Evolutionary conservation across 179 eudicot genomes (phyloP).

Genomic region (Dionaea muscipula): DNA sequence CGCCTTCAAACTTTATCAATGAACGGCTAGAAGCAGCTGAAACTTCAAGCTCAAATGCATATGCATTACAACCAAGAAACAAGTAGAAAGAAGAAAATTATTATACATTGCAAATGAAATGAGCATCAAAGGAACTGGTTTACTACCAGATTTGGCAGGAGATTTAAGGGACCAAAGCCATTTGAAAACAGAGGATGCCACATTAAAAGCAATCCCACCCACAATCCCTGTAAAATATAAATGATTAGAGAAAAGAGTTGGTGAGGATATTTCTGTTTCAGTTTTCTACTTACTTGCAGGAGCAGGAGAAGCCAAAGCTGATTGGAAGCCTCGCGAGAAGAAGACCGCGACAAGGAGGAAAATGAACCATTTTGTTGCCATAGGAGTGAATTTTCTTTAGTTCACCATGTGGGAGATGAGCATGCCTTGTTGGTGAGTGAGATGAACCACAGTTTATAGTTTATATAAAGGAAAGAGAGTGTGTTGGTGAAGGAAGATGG

Average conservation of each 20-base stretch:
- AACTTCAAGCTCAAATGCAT: neutral
- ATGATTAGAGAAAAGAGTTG: neutral
- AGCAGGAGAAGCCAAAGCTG: conserved; percentile 55
- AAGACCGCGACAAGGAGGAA: conserved; percentile 26
- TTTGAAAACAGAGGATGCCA: conserved; percentile 54
- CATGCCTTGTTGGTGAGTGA: conserved; percentile 2
- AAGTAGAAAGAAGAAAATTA: no score
- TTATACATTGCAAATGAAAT: conserved; percentile 2
- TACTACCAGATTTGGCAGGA: conserved; percentile 47
- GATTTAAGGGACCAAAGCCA: conserved; percentile 77
- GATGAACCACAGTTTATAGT: no score
- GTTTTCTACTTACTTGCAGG: conserved; percentile 55
- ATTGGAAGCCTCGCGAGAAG: conserved; percentile 22
- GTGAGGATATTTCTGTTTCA: neutral
- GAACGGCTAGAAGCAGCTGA: conserved; percentile 39
- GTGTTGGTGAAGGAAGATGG: no score
- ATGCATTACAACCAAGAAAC: no score
- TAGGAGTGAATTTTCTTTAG: neutral
- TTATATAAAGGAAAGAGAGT: no score
- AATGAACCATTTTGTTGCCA: conserved; percentile 16
- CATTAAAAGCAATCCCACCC: conserved; percentile 58
- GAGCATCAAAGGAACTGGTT: conserved; percentile 7
- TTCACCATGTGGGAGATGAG: neutral
- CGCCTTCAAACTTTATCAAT: conserved; percentile 80
- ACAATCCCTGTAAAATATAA: conserved; percentile 47